Conservation (phyloP, 306 rosid species). For the Albizia julibrissin region DNA sequence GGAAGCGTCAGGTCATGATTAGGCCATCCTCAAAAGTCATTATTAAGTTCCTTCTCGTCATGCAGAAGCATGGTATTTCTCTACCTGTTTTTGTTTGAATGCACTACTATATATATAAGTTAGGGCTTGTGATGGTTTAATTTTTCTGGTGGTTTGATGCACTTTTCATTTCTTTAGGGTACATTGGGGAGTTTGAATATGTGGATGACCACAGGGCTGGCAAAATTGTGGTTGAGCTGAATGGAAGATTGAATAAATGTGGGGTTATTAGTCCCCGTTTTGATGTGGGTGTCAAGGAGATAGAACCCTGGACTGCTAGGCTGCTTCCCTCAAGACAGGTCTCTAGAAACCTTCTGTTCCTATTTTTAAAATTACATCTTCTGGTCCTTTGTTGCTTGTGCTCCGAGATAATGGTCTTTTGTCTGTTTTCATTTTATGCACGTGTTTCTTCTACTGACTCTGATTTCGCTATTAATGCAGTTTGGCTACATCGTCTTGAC, state of each 20-base stretch:
- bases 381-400: not conserved
- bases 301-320: conserved; percentile 51
- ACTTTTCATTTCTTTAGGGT: conserved; percentile 22
- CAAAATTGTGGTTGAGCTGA: conserved; percentile 46
- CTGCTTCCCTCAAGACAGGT: conserved; percentile 44
- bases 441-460: not conserved
- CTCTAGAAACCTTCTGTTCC: not conserved
- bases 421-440: not conserved
- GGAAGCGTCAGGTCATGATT: conserved; percentile 48
- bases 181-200: conserved; percentile 50
- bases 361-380: not conserved
- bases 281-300: conserved; percentile 46
- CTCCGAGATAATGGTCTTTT: not conserved
- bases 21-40: conserved; percentile 49
- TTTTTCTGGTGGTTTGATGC: conserved; percentile 4
- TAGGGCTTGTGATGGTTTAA: not conserved
- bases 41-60: conserved; percentile 43
- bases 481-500: conserved; percentile 48
- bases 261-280: conserved; percentile 50
- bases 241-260: conserved; percentile 47
- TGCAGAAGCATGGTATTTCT: conserved; percentile 48
- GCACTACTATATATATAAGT: not conserved
- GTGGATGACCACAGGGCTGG: conserved; percentile 51
- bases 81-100: not conserved
- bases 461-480: conserved; percentile 26